These are phyloP conservation scores for Aphanocladium album DNA, from an alignment of 2,329 filamentous ascomycete genomes.

Conservation along the genomic window DNA sequence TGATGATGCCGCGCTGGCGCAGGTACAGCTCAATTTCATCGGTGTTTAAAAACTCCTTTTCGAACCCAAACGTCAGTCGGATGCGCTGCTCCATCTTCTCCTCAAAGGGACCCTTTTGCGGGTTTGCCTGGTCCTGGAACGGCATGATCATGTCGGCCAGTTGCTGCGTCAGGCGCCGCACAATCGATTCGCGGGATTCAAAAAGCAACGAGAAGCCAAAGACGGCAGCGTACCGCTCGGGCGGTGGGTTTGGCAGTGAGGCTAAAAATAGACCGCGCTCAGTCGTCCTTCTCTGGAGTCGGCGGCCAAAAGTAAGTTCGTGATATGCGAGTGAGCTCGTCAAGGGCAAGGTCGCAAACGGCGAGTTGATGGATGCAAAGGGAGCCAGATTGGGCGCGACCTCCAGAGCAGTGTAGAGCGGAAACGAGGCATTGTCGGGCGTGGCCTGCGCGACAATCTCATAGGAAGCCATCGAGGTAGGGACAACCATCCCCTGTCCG, in stretches of 20 bases:
- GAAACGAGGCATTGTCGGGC: constrained; percentile 49
- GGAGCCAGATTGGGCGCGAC: constrained; percentile 9
- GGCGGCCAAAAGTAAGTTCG: constrained; percentile 64
- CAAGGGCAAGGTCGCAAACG: constrained; percentile 31
- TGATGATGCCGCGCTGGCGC: constrained; percentile 54
- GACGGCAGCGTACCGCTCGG: constrained; percentile 45
- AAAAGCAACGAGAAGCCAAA: constrained; percentile 68
- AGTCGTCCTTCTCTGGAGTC: constrained; percentile 60
- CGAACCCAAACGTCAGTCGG: constrained; percentile 54
- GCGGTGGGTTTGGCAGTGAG: constrained; percentile 42
- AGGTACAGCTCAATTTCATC: constrained; percentile 75
- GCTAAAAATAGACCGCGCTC: constrained; percentile 61
- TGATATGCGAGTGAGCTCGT: constrained; percentile 55
- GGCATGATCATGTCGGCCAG: constrained; percentile 24
- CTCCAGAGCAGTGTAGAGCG: constrained; percentile 30
- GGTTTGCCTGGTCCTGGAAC: constrained; percentile 5
- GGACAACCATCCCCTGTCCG: constrained; percentile 1
- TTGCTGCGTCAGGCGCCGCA: constrained; percentile 32
- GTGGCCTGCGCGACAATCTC: constrained; percentile 49
- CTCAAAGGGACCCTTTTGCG: constrained; percentile 4
- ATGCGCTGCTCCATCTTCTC: constrained; percentile 36
- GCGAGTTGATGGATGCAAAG: constrained; percentile 15
- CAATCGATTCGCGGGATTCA: constrained; percentile 44
- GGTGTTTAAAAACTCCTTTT: constrained; percentile 72
- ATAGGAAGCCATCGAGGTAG: constrained; percentile 26